Evolutionary conservation across 2,329 filamentous ascomycete genomes (phyloP), one percentile per base, ranked within the genome.

Genomic region (Claviceps sp.): DNA sequence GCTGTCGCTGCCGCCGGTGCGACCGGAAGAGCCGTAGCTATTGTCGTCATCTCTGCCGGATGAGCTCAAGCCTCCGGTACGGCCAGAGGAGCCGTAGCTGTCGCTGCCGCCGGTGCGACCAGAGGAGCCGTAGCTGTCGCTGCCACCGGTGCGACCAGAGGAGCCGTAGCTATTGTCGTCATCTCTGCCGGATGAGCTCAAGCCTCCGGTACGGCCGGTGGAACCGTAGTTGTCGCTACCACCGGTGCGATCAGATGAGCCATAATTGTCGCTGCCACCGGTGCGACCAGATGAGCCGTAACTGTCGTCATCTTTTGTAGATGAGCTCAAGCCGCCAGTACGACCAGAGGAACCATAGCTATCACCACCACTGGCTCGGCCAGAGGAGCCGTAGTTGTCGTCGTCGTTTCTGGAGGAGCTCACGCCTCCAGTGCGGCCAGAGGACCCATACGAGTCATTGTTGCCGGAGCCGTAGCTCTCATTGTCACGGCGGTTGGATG

Each of bases 391-490:
- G 26, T 53, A 58, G 46, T 22, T 52, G 40, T 59, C 48, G 43
- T 57, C 47, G 41, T 57, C 43, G 18, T 34, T 34, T 34, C 30
- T 11, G 1, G 30, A 34, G 9, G 30, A 34, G 30, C 30, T 30
- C 3, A 30, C 1, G 9, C 30, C 30, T 4, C 55, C 52, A 18
- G 54, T 54, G 40, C 55, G 48, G 51, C 56, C 55, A 22, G 56
- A 61, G n/a, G 50, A 51, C 24, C 60, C 61, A 20, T 58, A 59
- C 6, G 55, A 57, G 48, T 58, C 55, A 20, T 45, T 51, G 37
- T 58, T 54, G 42, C 55, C 45, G 43, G 54, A 37, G 46, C 56
- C 52, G 16, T 47, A 51, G 43, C 36, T 47, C 7, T 20, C 37
- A 16, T 56, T 54, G 52, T 57, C 55, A 30, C 45, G 42, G 48